A percentile compares a stretch with the other conserved stretches of the same genome.
phyloP scores from a whole-genome alignment of 148 eudicot species.

The Tetragonia tetragonoides region DNA sequence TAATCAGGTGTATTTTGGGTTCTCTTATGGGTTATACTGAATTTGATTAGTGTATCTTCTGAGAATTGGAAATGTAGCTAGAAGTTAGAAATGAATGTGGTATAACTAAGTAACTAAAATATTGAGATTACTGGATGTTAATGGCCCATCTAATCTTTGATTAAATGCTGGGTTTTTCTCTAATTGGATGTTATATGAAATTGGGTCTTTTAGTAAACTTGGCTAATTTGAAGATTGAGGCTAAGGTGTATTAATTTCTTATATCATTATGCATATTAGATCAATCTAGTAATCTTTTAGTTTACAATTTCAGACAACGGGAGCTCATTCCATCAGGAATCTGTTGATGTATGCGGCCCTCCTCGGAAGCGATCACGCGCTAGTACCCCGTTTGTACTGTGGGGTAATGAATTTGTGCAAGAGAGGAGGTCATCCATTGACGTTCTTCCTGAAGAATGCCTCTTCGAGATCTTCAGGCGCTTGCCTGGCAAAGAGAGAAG shows the following conservation, averaged over 20 bases:
- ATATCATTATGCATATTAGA: background rate
- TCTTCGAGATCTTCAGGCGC: constrained; percentile 84
- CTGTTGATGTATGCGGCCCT: constrained; percentile 47
- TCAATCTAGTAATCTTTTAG: background rate
- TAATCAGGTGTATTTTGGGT: no score
- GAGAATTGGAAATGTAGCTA: background rate
- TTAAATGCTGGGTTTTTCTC: background rate
- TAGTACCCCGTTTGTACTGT: constrained; percentile 38
- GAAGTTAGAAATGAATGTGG: background rate
- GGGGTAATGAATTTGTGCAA: constrained; percentile 32
- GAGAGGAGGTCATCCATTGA: constrained; percentile 48
- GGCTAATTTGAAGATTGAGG: constrained; percentile 9
- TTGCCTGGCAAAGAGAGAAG: constrained; percentile 69
- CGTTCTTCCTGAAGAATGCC: constrained; percentile 86
- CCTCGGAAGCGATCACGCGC: constrained; percentile 61
- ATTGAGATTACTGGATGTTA: background rate
- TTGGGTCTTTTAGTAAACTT: background rate
- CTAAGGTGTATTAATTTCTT: background rate
- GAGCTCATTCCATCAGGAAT: constrained; percentile 39
- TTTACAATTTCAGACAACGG: constrained; percentile 21
- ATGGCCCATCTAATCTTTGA: background rate
- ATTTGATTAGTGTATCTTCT: background rate
- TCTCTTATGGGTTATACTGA: no score
- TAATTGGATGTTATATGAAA: background rate
- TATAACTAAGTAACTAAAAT: background rate